Evolutionary conservation across 2,329 filamentous ascomycete genomes (phyloP).

Genomic region (Monosporascus ibericus): DNA sequence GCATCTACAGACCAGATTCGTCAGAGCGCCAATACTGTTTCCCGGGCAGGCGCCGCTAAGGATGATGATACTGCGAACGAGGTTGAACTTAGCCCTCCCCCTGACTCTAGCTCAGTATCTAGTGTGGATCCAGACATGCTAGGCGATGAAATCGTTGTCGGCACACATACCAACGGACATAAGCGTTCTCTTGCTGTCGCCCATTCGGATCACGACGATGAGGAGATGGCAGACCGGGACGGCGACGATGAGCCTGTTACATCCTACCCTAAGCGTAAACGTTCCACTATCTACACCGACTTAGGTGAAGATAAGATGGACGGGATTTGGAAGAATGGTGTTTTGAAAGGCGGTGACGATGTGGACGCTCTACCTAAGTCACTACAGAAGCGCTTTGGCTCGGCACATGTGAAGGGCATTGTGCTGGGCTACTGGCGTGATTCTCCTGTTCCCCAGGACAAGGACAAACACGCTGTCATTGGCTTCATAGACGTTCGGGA

Average conservation of each 20-base stretch:
- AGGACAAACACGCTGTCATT: slow-evolving; percentile 51
- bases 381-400: slow-evolving; percentile 20
- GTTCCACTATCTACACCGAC: slow-evolving; percentile 43
- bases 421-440: slow-evolving; percentile 56
- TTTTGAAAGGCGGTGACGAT: slow-evolving; percentile 25
- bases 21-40: neutral
- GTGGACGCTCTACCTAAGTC: slow-evolving; percentile 19
- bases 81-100: slow-evolving; percentile 39
- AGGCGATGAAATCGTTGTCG: slow-evolving; percentile 49
- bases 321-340: slow-evolving; percentile 11
- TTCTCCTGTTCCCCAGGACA: slow-evolving; percentile 41
- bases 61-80: slow-evolving; percentile 32
- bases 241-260: slow-evolving; percentile 30
- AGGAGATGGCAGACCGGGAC: slow-evolving; percentile 36
- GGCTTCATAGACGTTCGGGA: slow-evolving; percentile 59
- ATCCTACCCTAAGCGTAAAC: slow-evolving; percentile 51
- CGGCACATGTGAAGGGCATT: slow-evolving; percentile 37
- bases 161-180: slow-evolving; percentile 33
- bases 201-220: slow-evolving; percentile 35
- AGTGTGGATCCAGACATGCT: slow-evolving; percentile 34
- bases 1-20: neutral
- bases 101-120: slow-evolving; percentile 34
- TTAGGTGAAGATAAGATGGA: slow-evolving; percentile 43
- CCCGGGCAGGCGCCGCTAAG: slow-evolving; percentile 10
- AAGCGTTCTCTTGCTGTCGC: slow-evolving; percentile 30